Evolutionary conservation across 495 filamentous ascomycete genomes (phyloP).

Genomic region (Podospora anserina): DNA sequence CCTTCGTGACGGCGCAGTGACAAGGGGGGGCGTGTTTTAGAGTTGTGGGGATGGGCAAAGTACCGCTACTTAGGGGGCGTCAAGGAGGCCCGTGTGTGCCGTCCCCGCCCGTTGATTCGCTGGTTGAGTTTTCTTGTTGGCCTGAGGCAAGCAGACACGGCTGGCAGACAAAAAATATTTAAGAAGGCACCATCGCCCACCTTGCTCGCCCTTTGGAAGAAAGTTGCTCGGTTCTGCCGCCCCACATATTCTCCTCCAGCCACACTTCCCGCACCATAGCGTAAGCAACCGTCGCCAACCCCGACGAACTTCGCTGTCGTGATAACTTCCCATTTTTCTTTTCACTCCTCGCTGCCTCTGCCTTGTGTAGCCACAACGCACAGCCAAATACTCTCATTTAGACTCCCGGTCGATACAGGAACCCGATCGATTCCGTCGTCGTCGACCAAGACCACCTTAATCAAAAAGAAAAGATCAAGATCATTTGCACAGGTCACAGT

Average conservation of each 20-base stretch:
- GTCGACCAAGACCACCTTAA: conserved; percentile 35
- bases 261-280: not conserved
- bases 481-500: conserved; percentile 40
- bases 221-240: not conserved
- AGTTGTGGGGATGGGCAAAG: not conserved
- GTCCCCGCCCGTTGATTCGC: not conserved
- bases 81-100: not conserved
- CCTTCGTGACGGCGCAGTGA: not conserved
- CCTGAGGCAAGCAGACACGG: not conserved
- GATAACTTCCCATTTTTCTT: not conserved
- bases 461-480: conserved; percentile 34
- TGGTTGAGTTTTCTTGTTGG: not conserved
- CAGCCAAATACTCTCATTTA: conserved; percentile 10
- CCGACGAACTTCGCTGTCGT: conserved; percentile 1
- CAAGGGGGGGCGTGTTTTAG: not conserved
- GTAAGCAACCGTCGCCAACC: not conserved
- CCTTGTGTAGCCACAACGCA: conserved; percentile 5
- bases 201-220: not conserved
- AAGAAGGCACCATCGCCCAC: not conserved
- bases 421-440: conserved; percentile 33
- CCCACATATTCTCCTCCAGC: not conserved
- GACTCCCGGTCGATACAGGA: conserved; percentile 15
- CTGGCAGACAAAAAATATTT: not conserved
- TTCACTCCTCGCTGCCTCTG: not conserved
- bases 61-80: not conserved